Percentiles rank a stretch among this genome's conserved stretches.
phyloP scores from a whole-genome alignment of 1,284 basidiomycete species.

The Sphaerobolus stellatus region DNA sequence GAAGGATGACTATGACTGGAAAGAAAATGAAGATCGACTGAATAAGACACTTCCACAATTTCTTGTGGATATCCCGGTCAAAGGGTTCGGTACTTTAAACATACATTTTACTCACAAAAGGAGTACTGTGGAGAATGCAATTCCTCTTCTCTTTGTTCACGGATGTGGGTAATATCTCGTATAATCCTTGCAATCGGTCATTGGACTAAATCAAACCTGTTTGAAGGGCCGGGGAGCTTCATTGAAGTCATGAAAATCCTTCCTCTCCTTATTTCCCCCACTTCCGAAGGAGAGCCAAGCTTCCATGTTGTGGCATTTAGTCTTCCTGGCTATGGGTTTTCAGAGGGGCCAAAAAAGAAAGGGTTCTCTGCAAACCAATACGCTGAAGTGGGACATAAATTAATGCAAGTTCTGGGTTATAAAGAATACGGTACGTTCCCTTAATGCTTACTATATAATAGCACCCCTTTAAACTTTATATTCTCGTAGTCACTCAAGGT shows the following conservation, averaged over 20 bases:
- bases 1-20: constrained; percentile 9
- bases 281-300: constrained; percentile 12
- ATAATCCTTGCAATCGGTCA: background rate
- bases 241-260: constrained; percentile 2
- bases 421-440: constrained; percentile 54
- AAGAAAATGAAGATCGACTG: constrained; percentile 1
- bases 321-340: constrained; percentile 32
- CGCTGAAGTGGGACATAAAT: constrained; percentile 41
- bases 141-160: constrained; percentile 14
- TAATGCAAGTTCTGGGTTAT: constrained; percentile 55
- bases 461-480: constrained; percentile 5
- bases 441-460: too few species aligned
- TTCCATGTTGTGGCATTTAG: constrained; percentile 21
- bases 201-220: background rate
- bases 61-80: constrained; percentile 5
- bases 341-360: constrained; percentile 39
- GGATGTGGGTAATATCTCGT: constrained; percentile 12
- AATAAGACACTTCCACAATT: constrained; percentile 8
- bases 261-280: background rate
- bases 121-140: constrained; percentile 3
- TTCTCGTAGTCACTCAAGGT: constrained; percentile 45
- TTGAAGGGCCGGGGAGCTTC: constrained; percentile 1
- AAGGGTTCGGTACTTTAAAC: constrained; percentile 9
- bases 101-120: constrained; percentile 15
- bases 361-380: constrained; percentile 38